These are phyloP conservation scores for Gynandropsis gynandra DNA, from an alignment of 345 rosid genomes.

Conservation along the genomic window DNA sequence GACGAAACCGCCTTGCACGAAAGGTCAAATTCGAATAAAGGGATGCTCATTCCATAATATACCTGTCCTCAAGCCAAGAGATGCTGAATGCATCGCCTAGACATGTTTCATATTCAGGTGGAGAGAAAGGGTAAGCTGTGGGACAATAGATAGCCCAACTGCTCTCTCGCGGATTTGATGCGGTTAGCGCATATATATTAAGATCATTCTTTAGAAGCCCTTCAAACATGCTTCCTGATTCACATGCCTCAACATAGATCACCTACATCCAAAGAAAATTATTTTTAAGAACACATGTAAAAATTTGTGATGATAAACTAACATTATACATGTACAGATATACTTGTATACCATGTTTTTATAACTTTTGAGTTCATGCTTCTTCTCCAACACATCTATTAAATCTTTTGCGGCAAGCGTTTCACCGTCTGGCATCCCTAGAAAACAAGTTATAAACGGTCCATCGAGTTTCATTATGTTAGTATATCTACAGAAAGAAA, in stretches of 20 bases:
- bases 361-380: constrained; percentile 32
- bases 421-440: constrained; percentile 39
- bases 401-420: constrained; percentile 38
- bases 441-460: neutral
- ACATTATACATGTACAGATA: neutral
- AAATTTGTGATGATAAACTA: neutral
- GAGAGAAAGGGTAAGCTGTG: constrained; percentile 15
- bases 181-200: constrained; percentile 49
- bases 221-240: constrained; percentile 58
- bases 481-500: too few relatives aligned
- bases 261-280: constrained; percentile 29
- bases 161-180: constrained; percentile 43
- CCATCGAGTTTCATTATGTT: too few relatives aligned
- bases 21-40: too few relatives aligned
- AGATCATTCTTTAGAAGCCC: constrained; percentile 38
- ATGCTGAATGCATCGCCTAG: constrained; percentile 65
- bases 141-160: constrained; percentile 54
- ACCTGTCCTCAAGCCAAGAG: constrained; percentile 89
- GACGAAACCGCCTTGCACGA: too few relatives aligned
- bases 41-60: too few relatives aligned
- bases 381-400: constrained; percentile 38
- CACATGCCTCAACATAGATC: constrained; percentile 62
- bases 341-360: constrained; percentile 37
- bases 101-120: constrained; percentile 35
- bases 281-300: neutral